These are phyloP conservation scores for Globisporangium nunn DNA, from an alignment of 352 stramenopile genomes.

Conservation along the genomic window DNA sequence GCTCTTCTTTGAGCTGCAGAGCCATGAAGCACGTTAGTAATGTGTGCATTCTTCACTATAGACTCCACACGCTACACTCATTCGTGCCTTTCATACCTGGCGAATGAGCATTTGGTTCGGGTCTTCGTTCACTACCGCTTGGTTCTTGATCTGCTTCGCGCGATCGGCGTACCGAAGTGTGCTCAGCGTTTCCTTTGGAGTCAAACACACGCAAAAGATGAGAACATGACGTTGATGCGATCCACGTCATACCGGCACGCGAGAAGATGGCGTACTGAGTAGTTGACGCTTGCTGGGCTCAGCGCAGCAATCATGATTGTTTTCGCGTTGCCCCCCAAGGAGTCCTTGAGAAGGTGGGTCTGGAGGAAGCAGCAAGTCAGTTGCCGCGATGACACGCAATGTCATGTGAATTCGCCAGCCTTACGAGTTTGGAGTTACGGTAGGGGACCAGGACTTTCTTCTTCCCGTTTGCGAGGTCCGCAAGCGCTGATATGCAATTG, in stretches of 20 bases:
- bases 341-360: conserved; percentile 84
- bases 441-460: conserved; percentile 88
- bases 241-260: background rate
- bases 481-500: conserved; percentile 90
- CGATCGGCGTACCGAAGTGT: conserved; percentile 88
- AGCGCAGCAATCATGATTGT: conserved; percentile 89
- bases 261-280: conserved; percentile 34
- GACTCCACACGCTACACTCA: no score
- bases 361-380: conserved; percentile 7
- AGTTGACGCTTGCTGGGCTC: conserved; percentile 84
- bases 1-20: conserved; percentile 65
- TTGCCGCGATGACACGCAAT: background rate
- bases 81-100: conserved; percentile 23
- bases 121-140: conserved; percentile 90
- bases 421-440: conserved; percentile 89
- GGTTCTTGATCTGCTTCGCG: conserved; percentile 92
- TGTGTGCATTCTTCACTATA: background rate
- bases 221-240: background rate
- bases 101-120: conserved; percentile 84
- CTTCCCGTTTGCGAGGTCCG: conserved; percentile 80
- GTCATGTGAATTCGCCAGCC: background rate
- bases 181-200: conserved; percentile 77
- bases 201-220: background rate
- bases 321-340: conserved; percentile 84
- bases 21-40: background rate